Conservation (phyloP, 768 basidiomycete genomes). For the Boletellus ananas region DNA sequence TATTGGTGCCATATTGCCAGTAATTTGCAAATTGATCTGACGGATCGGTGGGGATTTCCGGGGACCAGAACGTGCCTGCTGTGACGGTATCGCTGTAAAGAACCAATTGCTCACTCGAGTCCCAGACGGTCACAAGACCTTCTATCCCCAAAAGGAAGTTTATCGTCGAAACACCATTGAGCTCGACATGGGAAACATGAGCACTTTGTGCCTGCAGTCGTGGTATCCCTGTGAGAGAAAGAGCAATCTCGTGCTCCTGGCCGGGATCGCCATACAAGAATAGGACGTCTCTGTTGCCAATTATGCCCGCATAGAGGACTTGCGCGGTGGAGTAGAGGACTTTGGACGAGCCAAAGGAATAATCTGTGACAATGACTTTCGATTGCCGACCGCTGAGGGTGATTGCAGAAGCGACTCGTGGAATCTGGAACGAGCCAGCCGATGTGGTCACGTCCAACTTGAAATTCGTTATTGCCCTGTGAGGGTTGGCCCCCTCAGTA, state of each 20-base stretch:
- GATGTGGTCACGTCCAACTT: slow-evolving; percentile 57
- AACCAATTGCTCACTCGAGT: slow-evolving; percentile 63
- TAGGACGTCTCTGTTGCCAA: slow-evolving; percentile 60
- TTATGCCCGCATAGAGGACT: slow-evolving; percentile 62
- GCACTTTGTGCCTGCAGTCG: slow-evolving; percentile 32
- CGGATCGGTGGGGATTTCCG: slow-evolving; percentile 46
- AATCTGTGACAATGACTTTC: slow-evolving; percentile 70
- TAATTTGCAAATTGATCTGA: slow-evolving; percentile 50
- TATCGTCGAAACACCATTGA: slow-evolving; percentile 40
- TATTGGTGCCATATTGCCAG: slow-evolving; percentile 73
- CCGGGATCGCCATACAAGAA: slow-evolving; percentile 55
- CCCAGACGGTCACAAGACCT: slow-evolving; percentile 61
- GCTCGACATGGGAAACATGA: slow-evolving; percentile 21
- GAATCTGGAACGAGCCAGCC: slow-evolving; percentile 51
- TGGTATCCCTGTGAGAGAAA: slow-evolving; percentile 45
- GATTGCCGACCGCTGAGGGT: slow-evolving; percentile 68
- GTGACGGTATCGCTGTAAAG: slow-evolving; percentile 64
- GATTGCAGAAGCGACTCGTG: slow-evolving; percentile 49
- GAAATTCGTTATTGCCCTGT: slow-evolving; percentile 43
- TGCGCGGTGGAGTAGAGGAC: slow-evolving; percentile 70
- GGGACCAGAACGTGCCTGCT: slow-evolving; percentile 74
- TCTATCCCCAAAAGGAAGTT: slow-evolving; percentile 53
- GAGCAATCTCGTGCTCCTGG: slow-evolving; percentile 53
- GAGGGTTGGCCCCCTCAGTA: background rate
- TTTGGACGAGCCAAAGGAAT: slow-evolving; percentile 62